Base-by-base conservation (phyloP, 306 rosid species). In the Sicyos edulis region DNA sequence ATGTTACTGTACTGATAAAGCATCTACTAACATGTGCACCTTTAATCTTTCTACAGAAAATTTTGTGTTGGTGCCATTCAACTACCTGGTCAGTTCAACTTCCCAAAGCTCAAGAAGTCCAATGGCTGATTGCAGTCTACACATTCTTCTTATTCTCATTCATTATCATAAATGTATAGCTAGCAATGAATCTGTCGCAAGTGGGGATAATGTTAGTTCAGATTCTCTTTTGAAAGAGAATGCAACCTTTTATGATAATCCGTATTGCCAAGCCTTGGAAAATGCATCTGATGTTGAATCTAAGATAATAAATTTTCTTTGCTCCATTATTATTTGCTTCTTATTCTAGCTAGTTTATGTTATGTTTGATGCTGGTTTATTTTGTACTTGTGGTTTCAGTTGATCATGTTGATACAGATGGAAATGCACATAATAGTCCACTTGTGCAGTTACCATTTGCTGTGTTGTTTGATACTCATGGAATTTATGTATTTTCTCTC, bases 381-480 rank as follows among this genome's bases (percentile, higher is more conserved):
- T 24, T 59, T 54, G 58, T 72, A 24, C 72, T 42, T 64, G 53
- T 34, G 40, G 40, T 34, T 34, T 86, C 97, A 95, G 97, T 91
- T 83, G 96, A 87, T 81, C 91, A 88, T 65, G 81, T 84, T 71
- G 99, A 91, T 74, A 66, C 83, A 22, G 96, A 95, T 84, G 95
- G 89, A 47, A 95, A 76, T 81, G 88, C 81, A 1, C 81, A 79
- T 70, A 75, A 73, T 86, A 91, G 89, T 80, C 88, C 79, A 32
- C 80, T 88, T 70, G 86, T 91, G 82, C 88, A 89, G 88, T 82
- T 95, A 34, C 92, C 99, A 45, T 95, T 95, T 84, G 97, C 99
- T 58, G 71, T 91, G 7, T 80, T 95, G 78, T 95, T 91, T 49
- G 95, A 91, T 82, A 88, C 96, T 63, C 89, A 91, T 78, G 97